These are phyloP conservation scores for Sonneratia caseolaris DNA, from an alignment of 345 rosid genomes.

Conservation along the genomic window DNA sequence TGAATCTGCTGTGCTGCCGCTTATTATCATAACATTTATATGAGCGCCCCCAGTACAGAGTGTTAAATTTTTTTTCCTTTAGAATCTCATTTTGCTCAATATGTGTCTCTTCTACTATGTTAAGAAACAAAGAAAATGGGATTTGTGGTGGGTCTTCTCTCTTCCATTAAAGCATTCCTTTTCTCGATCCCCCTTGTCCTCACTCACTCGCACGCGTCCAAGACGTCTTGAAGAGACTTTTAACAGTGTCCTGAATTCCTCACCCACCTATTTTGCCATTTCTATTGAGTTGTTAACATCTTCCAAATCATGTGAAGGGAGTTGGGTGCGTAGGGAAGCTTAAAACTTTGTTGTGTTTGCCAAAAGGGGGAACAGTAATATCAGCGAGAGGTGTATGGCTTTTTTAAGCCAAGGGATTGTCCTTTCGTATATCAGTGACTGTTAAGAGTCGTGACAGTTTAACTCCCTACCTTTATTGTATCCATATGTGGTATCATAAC, in stretches of 20 bases:
- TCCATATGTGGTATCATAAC: slow-evolving; percentile 18
- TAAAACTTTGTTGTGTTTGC: background rate
- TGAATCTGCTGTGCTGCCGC: background rate
- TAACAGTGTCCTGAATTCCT: background rate
- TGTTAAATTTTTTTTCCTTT: background rate
- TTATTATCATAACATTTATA: background rate
- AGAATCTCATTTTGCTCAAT: background rate
- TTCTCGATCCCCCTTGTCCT: background rate
- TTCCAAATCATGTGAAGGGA: slow-evolving; percentile 1
- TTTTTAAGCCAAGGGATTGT: background rate
- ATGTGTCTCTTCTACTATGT: background rate
- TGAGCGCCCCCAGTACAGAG: background rate
- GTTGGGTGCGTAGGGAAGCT: background rate
- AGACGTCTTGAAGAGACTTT: background rate
- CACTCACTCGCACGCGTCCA: background rate
- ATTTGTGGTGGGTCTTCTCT: background rate
- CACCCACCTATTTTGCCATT: background rate
- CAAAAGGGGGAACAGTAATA: background rate
- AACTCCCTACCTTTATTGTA: slow-evolving; percentile 7
- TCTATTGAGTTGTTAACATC: background rate
- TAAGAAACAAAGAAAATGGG: background rate
- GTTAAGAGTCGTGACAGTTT: slow-evolving; percentile 10
- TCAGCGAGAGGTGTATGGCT: background rate
- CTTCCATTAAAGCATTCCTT: background rate
- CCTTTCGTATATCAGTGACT: slow-evolving; percentile 10